Base-by-base conservation (phyloP, 192 early-diverging fungal species). In the Mortierella antarctica region DNA sequence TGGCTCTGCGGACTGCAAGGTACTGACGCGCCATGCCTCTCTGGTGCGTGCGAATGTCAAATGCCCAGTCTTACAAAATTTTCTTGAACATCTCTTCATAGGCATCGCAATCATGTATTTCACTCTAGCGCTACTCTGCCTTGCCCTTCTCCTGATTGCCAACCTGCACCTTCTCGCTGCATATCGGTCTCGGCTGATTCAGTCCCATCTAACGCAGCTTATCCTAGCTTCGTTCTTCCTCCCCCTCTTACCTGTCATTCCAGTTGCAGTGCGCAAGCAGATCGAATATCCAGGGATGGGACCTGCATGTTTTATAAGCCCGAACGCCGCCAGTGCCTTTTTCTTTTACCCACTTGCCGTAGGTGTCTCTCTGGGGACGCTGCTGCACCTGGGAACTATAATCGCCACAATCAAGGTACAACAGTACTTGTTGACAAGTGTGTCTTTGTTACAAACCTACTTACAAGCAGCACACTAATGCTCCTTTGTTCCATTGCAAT, bases 1-100 rank as follows among this genome's bases (percentile, higher is more conserved):
- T 67, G 63, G 63, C 46, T 79, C 7, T 79, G 76, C 42, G 76
- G 76, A 0, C 21, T 79, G 11, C 76, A 79, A 71, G 76, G 76
- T 79, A 31, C 39, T 60, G 31, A 59, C 57, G 57, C 57, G 40
- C 42, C 31, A 31, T 31, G 31, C 31, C 31, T 31, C 31, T 31
- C 31, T 31, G 31, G 31, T 31, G 31, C 3, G 3, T 31, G 3
- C 31, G 31, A 31, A 31, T 31, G 3, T 31, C 1, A 31, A 31
- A 31, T 31, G 31, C 31, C 31, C 31, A 31, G 6, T 2, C 40
- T 62, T 31, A 64, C 62, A 48, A 15, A 49, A n/a, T 39, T 55
- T 49, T 49, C 20, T 48, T 56, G 8, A 9, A 56, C n/a, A 6
- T 54, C 8, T 49, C 9, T n/a, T 47, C 17, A 42, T 44, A 80